A percentile compares a stretch with the other conserved stretches of the same genome.
Evolutionary conservation across 345 rosid species (phyloP).

Genomic region (Eutrema yunnanense): DNA sequence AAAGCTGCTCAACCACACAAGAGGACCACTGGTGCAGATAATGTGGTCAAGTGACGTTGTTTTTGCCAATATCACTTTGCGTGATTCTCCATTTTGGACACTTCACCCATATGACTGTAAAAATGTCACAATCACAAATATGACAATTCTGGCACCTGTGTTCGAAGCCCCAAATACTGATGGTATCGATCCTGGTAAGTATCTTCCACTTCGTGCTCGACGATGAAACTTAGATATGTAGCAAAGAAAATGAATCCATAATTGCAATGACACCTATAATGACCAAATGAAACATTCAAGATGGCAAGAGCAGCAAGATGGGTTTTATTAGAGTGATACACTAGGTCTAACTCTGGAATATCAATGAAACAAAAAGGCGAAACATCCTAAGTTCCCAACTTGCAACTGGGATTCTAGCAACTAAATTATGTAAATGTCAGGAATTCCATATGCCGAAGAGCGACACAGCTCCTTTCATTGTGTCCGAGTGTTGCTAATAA

Average conservation of each 20-base stretch:
- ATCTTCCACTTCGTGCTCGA: neutral
- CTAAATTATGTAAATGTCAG: neutral
- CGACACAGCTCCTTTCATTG: neutral
- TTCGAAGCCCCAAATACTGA: conserved; percentile 86
- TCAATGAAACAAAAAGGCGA: neutral
- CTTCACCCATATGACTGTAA: conserved; percentile 95
- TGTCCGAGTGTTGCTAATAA: neutral
- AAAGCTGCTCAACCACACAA: conserved; percentile 82
- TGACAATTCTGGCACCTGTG: conserved; percentile 75
- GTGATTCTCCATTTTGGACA: conserved; percentile 95
- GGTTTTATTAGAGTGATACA: neutral
- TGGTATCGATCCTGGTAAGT: conserved; percentile 94
- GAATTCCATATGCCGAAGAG: neutral
- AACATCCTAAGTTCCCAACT: neutral
- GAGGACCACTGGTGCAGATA: conserved; percentile 87
- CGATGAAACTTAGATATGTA: neutral
- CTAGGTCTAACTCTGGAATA: neutral
- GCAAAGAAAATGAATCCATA: neutral
- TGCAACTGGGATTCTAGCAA: neutral
- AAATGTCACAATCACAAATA: conserved; percentile 62
- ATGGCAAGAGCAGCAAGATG: neutral
- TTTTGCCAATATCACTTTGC: conserved; percentile 68
- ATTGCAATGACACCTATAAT: neutral
- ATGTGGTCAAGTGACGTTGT: conserved; percentile 83
- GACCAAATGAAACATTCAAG: neutral